phyloP scores from a whole-genome alignment of 495 filamentous ascomycete genomes.

The Geopyxis carbonaria region DNA sequence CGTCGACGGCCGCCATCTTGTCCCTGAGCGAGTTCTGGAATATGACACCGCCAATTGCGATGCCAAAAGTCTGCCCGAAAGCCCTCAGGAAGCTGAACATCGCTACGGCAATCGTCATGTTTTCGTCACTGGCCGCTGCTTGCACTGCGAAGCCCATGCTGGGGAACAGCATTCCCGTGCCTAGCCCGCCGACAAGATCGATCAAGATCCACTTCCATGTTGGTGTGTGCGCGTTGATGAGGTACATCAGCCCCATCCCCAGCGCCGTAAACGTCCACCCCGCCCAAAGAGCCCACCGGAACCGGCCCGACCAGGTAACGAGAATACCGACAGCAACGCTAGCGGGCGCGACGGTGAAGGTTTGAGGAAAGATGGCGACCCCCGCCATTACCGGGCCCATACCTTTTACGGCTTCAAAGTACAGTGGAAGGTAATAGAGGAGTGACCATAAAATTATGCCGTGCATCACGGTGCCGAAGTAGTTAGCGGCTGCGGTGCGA shows the following conservation, averaged over 20 bases:
- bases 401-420: slow-evolving; percentile 47
- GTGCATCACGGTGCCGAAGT: slow-evolving; percentile 35
- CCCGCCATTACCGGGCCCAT: slow-evolving; percentile 41
- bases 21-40: slow-evolving; percentile 44
- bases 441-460: slow-evolving; percentile 32
- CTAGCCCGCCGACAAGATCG: slow-evolving; percentile 35
- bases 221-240: slow-evolving; percentile 32
- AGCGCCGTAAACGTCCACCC: slow-evolving; percentile 38
- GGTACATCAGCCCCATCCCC: slow-evolving; percentile 34
- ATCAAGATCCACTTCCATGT: slow-evolving; percentile 36
- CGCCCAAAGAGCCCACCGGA: slow-evolving; percentile 37
- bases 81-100: slow-evolving; percentile 43
- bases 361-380: slow-evolving; percentile 42
- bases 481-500: slow-evolving; percentile 27
- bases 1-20: slow-evolving; percentile 30
- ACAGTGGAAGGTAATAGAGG: slow-evolving; percentile 52
- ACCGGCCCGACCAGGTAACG: slow-evolving; percentile 30
- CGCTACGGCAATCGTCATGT: slow-evolving; percentile 40
- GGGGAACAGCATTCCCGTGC: slow-evolving; percentile 38
- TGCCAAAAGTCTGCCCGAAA: slow-evolving; percentile 35
- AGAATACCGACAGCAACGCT: slow-evolving; percentile 34
- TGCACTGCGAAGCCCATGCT: slow-evolving; percentile 32
- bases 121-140: slow-evolving; percentile 28
- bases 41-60: slow-evolving; percentile 37
- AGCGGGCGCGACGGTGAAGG: slow-evolving; percentile 34